A percentile compares a stretch with the other conserved stretches of the same genome.
These are phyloP conservation scores for Nectriaceae sp. DNA, from an alignment of 2,329 filamentous ascomycete species.

Conservation along the genomic window DNA sequence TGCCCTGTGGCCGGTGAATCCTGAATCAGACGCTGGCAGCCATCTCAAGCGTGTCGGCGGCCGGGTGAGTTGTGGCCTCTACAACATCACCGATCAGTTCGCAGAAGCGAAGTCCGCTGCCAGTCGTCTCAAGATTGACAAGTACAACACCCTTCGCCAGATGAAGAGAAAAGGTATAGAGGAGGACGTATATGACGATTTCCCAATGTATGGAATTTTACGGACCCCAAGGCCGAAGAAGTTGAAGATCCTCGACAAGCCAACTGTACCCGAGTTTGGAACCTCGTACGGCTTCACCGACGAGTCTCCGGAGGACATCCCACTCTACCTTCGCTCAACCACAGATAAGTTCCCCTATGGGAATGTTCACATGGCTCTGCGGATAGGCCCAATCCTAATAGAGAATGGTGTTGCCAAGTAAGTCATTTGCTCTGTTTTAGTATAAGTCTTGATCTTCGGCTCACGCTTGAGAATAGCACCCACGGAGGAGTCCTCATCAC, in stretches of 20 bases:
- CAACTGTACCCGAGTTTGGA: constrained; percentile 19
- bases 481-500: constrained; percentile 30
- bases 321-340: constrained; percentile 31
- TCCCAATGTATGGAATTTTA: too few relatives aligned
- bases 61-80: too few relatives aligned
- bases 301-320: constrained; percentile 28
- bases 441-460: background rate
- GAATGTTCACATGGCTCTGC: constrained; percentile 43
- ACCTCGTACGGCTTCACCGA: constrained; percentile 18
- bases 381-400: constrained; percentile 41
- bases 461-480: constrained; percentile 11
- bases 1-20: too few relatives aligned
- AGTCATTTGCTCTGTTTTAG: constrained; percentile 9
- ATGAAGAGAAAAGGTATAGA: too few relatives aligned
- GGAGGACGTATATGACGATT: too few relatives aligned
- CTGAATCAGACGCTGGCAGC: too few relatives aligned
- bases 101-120: too few relatives aligned
- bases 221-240: constrained; percentile 1
- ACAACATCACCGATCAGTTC: too few relatives aligned
- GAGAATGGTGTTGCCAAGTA: constrained; percentile 42
- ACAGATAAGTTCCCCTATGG: constrained; percentile 38
- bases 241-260: constrained; percentile 13
- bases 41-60: too few relatives aligned
- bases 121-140: too few relatives aligned
- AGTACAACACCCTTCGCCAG: too few relatives aligned